These are phyloP conservation scores for Ceratobasidium sp. DNA, from an alignment of 1,284 basidiomycete species.

Conservation along the genomic window DNA sequence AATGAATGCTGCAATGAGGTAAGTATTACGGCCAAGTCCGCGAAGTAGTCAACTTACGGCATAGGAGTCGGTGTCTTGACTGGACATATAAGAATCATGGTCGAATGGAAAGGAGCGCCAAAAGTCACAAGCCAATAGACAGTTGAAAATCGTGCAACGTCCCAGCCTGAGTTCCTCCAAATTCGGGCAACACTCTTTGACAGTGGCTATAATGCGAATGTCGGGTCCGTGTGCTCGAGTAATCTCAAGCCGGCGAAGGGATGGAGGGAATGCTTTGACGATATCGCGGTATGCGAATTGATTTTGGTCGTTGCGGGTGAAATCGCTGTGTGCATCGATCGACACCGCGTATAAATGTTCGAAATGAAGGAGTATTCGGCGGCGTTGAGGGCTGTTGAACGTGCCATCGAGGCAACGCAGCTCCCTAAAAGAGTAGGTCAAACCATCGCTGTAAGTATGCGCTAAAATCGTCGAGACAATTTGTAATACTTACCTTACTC, in stretches of 20 bases:
- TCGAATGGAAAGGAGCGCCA: constrained; percentile 9
- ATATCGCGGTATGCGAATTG: background rate
- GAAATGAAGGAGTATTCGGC: background rate
- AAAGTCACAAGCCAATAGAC: background rate
- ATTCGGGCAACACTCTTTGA: constrained; percentile 1
- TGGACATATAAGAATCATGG: constrained; percentile 16
- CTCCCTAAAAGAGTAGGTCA: background rate
- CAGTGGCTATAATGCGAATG: background rate
- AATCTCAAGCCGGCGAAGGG: background rate
- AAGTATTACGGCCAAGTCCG: background rate
- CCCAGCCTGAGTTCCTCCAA: constrained; percentile 7
- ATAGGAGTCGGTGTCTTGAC: background rate
- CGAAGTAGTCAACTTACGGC: background rate
- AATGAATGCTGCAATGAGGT: constrained; percentile 18
- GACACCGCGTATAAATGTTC: background rate
- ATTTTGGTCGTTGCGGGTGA: background rate
- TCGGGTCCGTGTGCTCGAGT: constrained; percentile 12
- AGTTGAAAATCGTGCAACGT: constrained; percentile 24
- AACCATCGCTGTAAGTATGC: background rate
- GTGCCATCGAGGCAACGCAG: background rate
- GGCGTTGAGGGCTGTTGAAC: background rate
- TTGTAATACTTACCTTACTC: background rate
- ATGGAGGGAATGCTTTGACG: background rate
- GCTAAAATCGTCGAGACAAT: background rate
- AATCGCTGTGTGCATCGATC: constrained; percentile 7